A percentile compares a stretch with the other conserved stretches of the same genome.
Evolutionary conservation across 768 basidiomycete species (phyloP).

Genomic region (Rhodotorula toruloides): DNA sequence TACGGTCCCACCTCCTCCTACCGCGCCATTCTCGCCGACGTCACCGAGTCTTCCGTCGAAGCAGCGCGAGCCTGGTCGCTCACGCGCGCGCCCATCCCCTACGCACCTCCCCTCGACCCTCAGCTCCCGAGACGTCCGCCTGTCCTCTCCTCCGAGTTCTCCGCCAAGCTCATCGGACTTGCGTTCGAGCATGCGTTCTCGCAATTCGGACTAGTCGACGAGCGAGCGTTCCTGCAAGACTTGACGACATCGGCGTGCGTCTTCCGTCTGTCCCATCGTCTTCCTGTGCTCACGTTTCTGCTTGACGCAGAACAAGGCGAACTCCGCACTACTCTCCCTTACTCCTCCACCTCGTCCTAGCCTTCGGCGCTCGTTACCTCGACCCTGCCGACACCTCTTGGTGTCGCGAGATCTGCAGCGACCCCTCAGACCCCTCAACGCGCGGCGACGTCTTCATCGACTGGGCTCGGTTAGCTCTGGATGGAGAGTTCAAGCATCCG

Average conservation of each 20-base stretch:
- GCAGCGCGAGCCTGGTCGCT: conserved; percentile 3
- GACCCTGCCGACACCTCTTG: conserved; percentile 2
- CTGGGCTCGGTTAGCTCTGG: conserved; percentile 3
- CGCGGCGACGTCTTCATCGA: conserved; percentile 15
- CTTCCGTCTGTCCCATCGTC: too few relatives aligned
- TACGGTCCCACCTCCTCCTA: conserved; percentile 12
- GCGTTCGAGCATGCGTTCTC: conserved; percentile 17
- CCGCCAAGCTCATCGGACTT: not conserved
- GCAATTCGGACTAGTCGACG: conserved; percentile 8
- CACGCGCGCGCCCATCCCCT: conserved; percentile 11
- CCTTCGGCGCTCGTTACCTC: conserved; percentile 10
- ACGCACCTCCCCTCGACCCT: not conserved
- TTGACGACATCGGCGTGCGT: not conserved
- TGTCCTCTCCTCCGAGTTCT: not conserved
- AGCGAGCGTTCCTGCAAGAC: not conserved
- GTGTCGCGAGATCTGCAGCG: conserved; percentile 5
- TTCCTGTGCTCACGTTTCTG: not conserved
- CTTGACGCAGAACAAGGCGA: not conserved
- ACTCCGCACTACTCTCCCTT: conserved; percentile 7
- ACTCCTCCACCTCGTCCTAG: conserved; percentile 10
- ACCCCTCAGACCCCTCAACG: not conserved
- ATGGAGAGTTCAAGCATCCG: conserved; percentile 4
- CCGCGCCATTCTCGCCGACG: conserved; percentile 18
- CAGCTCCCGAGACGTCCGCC: conserved; percentile 7
- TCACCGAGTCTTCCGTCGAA: not conserved